These are phyloP conservation scores for Akanthomyces dipterigenus DNA, from an alignment of 2,329 filamentous ascomycete genomes.

Conservation along the genomic window DNA sequence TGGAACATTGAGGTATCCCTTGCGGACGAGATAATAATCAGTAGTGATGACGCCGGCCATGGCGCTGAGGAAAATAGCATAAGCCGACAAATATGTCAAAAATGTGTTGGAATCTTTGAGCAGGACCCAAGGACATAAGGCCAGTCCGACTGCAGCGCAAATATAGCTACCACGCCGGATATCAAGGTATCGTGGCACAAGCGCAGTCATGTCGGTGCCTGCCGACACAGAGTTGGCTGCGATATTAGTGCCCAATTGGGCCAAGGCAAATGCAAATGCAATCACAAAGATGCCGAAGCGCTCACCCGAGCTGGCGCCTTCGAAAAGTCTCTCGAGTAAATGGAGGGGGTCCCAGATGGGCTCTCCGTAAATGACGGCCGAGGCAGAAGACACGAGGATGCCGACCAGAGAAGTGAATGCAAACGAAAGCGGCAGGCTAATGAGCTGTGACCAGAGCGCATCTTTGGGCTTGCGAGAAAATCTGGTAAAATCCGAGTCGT, in stretches of 20 bases:
- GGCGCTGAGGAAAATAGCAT: slow-evolving; percentile 84
- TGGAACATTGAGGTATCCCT: slow-evolving; percentile 71
- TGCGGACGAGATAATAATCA: slow-evolving; percentile 83
- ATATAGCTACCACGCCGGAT: slow-evolving; percentile 85
- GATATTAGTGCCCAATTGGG: slow-evolving; percentile 84
- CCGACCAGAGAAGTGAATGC: slow-evolving; percentile 78
- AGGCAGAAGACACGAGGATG: slow-evolving; percentile 70
- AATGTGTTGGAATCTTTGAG: slow-evolving; percentile 72
- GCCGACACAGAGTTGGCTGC: slow-evolving; percentile 81
- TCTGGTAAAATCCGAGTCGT: slow-evolving; percentile 78
- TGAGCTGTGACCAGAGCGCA: slow-evolving; percentile 72
- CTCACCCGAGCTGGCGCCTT: slow-evolving; percentile 62
- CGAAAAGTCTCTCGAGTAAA: slow-evolving; percentile 60
- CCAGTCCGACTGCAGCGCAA: slow-evolving; percentile 70
- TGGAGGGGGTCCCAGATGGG: slow-evolving; percentile 69
- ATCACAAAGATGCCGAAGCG: slow-evolving; percentile 74
- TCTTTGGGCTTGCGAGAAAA: slow-evolving; percentile 74
- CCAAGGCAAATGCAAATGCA: slow-evolving; percentile 62
- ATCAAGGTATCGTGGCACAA: slow-evolving; percentile 74
- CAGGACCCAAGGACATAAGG: slow-evolving; percentile 82
- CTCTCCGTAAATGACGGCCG: slow-evolving; percentile 57
- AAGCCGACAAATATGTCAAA: slow-evolving; percentile 84
- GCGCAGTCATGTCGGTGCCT: slow-evolving; percentile 74
- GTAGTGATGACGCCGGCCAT: slow-evolving; percentile 86
- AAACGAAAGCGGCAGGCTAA: slow-evolving; percentile 66